Evolutionary conservation across 805 yeast species (phyloP).

Genomic region (Crinitomyces ghanaensis): DNA sequence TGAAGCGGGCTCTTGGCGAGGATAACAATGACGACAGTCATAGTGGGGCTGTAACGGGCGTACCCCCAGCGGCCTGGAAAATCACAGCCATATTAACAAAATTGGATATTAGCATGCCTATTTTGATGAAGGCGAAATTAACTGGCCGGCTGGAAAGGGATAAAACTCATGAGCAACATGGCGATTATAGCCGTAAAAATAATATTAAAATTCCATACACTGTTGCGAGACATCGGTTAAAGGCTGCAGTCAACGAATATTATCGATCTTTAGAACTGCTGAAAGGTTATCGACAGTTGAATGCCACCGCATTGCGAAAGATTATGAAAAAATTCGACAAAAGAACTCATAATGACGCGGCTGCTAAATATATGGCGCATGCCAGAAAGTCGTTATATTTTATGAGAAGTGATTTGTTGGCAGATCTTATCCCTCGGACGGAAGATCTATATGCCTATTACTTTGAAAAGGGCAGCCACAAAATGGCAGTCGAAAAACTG

Average conservation of each 20-base stretch:
- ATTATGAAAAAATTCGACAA: constrained; percentile 88
- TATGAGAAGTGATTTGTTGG: constrained; percentile 53
- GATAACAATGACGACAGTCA: neutral
- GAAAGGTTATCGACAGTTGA: constrained; percentile 59
- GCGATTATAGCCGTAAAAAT: constrained; percentile 38
- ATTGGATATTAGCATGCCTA: constrained; percentile 14
- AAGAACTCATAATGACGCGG: constrained; percentile 36
- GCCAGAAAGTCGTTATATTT: constrained; percentile 45
- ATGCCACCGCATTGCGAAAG: constrained; percentile 82
- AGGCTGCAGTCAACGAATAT: constrained; percentile 57
- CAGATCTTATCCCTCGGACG: constrained; percentile 45
- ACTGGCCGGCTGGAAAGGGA: constrained; percentile 4
- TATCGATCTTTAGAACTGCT: constrained; percentile 63
- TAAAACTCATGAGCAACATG: constrained; percentile 22
- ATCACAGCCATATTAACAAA: constrained; percentile 7
- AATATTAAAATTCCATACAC: constrained; percentile 40
- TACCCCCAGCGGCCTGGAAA: constrained; percentile 8
- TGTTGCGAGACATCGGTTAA: constrained; percentile 55
- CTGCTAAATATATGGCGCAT: constrained; percentile 42
- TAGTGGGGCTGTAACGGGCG: constrained; percentile 2
- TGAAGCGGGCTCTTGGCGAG: constrained; percentile 4
- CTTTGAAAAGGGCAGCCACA: constrained; percentile 62
- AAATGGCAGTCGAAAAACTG: constrained; percentile 60
- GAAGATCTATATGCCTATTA: constrained; percentile 57
- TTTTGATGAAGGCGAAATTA: constrained; percentile 4